Percentiles rank a stretch among this genome's conserved stretches.
Evolutionary conservation across 345 rosid species (phyloP).

Genomic region (Eucalyptus cloeziana): DNA sequence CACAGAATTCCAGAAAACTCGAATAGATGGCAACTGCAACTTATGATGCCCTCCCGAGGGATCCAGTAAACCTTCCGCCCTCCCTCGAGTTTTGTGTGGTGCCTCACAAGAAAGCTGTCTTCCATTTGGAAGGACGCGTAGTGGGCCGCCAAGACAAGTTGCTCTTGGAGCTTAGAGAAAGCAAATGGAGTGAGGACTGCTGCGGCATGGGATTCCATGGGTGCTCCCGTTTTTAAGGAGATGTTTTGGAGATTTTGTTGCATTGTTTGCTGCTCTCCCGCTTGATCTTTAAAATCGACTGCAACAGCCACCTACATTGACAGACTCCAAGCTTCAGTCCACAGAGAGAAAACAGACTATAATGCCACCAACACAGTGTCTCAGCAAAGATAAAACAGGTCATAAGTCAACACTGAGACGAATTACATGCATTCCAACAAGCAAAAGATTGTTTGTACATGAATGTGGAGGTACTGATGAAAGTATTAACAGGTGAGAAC

Average conservation of each 20-base stretch:
- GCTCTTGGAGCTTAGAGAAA: constrained; percentile 93
- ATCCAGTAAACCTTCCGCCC: constrained; percentile 91
- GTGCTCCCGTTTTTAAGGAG: constrained; percentile 79
- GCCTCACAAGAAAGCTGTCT: constrained; percentile 77
- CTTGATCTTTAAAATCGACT: constrained; percentile 91
- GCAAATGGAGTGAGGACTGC: constrained; percentile 85
- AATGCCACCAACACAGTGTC: not conserved
- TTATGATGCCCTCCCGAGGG: constrained; percentile 77
- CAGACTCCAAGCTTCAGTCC: not conserved
- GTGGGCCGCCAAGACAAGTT: constrained; percentile 89
- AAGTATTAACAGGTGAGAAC: not conserved
- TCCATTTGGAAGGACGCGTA: constrained; percentile 91
- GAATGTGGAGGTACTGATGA: not conserved
- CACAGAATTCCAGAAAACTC: constrained; percentile 97
- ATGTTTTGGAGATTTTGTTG: constrained; percentile 92
- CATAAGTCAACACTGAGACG: not conserved
- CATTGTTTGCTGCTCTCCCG: constrained; percentile 95
- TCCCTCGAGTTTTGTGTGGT: constrained; percentile 87
- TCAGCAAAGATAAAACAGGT: not conserved
- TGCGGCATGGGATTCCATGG: constrained; percentile 95
- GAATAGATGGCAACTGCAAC: constrained; percentile 91
- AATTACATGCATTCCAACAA: not conserved
- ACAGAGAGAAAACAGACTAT: not conserved
- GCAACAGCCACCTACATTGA: constrained; percentile 63
- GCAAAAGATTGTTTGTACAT: not conserved